These are phyloP conservation scores for Brassica balearica DNA, from an alignment of 441 rosid species.

Conservation along the genomic window DNA sequence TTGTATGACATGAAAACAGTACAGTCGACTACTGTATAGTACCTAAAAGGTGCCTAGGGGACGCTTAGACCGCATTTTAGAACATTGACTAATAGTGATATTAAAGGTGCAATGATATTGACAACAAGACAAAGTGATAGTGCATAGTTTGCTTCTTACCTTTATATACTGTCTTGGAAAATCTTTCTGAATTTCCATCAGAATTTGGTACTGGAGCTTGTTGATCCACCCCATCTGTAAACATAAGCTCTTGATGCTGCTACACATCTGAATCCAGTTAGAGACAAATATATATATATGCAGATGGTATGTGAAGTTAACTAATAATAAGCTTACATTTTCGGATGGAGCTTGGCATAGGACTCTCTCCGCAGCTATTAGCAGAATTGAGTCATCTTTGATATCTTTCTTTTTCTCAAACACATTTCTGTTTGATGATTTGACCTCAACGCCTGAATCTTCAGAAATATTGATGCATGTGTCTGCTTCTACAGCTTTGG, in stretches of 20 bases:
- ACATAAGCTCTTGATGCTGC: constrained; percentile 47
- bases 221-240: constrained; percentile 43
- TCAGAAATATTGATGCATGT: constrained; percentile 33
- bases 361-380: constrained; percentile 40
- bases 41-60: not conserved
- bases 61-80: not conserved
- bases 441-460: constrained; percentile 21
- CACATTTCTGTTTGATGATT: constrained; percentile 28
- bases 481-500: constrained; percentile 47
- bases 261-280: constrained; percentile 26
- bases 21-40: not conserved
- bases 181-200: constrained; percentile 20
- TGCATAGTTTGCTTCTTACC: constrained; percentile 48
- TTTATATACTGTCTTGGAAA: constrained; percentile 33
- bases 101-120: not conserved
- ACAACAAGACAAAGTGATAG: constrained; percentile 20
- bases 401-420: constrained; percentile 24
- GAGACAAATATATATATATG: constrained; percentile 23
- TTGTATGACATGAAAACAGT: not conserved
- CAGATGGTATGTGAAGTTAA: constrained; percentile 23
- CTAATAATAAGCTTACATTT: constrained; percentile 54
- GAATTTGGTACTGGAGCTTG: constrained; percentile 41
- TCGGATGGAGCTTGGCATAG: constrained; percentile 44
- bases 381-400: constrained; percentile 44
- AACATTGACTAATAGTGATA: not conserved